phyloP scores from a whole-genome alignment of 2,329 filamentous ascomycete species.

The Leptographium wingfieldii region DNA sequence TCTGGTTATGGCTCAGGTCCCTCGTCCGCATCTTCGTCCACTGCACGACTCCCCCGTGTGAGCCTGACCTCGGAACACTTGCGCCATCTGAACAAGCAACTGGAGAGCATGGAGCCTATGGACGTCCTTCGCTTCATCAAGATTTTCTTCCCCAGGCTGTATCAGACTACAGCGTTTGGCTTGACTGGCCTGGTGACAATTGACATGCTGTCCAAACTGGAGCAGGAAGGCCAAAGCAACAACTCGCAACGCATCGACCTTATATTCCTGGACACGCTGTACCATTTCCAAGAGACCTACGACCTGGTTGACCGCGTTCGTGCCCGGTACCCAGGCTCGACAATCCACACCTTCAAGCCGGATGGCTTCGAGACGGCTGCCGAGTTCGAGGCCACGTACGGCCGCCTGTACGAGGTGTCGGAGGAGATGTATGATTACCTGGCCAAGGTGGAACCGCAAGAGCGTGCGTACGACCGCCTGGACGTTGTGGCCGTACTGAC shows the following conservation, averaged over 20 bases:
- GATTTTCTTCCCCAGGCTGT: conserved; percentile 78
- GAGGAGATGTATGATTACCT: conserved; percentile 91
- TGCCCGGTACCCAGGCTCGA: conserved; percentile 63
- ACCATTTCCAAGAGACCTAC: conserved; percentile 71
- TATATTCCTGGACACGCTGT: conserved; percentile 74
- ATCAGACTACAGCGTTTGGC: conserved; percentile 74
- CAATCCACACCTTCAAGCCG: conserved; percentile 83
- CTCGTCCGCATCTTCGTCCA: conserved; percentile 38
- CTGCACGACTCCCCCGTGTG: conserved; percentile 59
- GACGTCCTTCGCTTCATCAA: conserved; percentile 90
- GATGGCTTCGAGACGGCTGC: conserved; percentile 56
- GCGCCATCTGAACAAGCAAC: conserved; percentile 77
- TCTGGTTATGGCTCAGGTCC: conserved; percentile 69
- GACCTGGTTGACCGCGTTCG: conserved; percentile 62
- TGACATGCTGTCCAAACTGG: conserved; percentile 72
- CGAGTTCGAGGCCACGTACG: conserved; percentile 74
- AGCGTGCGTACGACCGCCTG: conserved; percentile 79
- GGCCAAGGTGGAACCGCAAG: conserved; percentile 93
- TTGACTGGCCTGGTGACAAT: conserved; percentile 70
- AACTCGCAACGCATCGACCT: conserved; percentile 38
- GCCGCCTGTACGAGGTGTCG: conserved; percentile 73
- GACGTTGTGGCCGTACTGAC: conserved; percentile 85
- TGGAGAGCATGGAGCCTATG: conserved; percentile 78
- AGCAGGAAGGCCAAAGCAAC: conserved; percentile 31
- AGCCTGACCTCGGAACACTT: conserved; percentile 81